A percentile compares a stretch with the other conserved stretches of the same genome.
Conservation (phyloP, 1,284 basidiomycete species). For the Austroboletus olivaceoglutinosus region DNA sequence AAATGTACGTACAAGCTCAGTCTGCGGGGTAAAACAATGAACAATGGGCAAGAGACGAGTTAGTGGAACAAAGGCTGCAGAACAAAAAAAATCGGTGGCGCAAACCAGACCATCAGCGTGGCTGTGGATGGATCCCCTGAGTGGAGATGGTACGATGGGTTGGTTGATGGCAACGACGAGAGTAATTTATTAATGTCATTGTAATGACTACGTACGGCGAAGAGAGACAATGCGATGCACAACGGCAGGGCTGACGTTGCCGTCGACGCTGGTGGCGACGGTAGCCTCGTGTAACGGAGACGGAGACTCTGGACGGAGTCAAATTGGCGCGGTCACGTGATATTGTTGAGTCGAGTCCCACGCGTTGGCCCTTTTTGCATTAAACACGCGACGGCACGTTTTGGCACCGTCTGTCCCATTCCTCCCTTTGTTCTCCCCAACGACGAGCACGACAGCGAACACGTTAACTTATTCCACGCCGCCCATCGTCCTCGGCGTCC, state of each 20-base stretch:
- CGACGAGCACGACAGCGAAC: constrained; percentile 23
- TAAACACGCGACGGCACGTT: constrained; percentile 27
- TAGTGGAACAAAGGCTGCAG: constrained; percentile 17
- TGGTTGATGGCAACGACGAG: constrained; percentile 5
- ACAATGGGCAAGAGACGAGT: constrained; percentile 18
- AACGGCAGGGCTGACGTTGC: constrained; percentile 4
- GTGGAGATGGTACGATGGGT: neutral
- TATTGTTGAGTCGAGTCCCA: constrained; percentile 40
- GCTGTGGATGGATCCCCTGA: neutral
- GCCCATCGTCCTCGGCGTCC: constrained; percentile 10
- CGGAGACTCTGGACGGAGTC: constrained; percentile 13
- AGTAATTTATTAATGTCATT: neutral
- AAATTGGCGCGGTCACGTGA: constrained; percentile 36
- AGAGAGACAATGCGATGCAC: neutral
- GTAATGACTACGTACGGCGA: no score
- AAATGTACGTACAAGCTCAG: constrained; percentile 11
- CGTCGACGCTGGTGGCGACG: constrained; percentile 1
- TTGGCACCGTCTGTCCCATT: neutral
- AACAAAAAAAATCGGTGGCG: constrained; percentile 1
- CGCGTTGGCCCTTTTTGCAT: constrained; percentile 23
- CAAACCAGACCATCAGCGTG: no score
- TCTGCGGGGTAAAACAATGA: constrained; percentile 16
- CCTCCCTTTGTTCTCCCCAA: constrained; percentile 15
- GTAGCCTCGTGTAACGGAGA: constrained; percentile 36
- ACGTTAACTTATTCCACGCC: constrained; percentile 18